Evolutionary conservation across 2,329 filamentous ascomycete genomes (phyloP).

Genomic region (Hysterium pulicare): DNA sequence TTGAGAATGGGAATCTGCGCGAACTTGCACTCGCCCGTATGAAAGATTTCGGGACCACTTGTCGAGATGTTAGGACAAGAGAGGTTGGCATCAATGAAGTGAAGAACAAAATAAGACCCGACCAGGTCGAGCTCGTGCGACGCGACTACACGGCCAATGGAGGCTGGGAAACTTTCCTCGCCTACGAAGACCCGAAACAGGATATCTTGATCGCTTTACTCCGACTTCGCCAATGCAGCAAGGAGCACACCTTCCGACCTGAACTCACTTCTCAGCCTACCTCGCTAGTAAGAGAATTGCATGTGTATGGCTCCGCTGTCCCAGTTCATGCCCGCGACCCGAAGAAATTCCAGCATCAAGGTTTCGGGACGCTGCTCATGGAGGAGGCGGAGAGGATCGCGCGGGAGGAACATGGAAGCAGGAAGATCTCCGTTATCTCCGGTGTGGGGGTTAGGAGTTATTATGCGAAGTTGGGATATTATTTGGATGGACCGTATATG

Average conservation of each 20-base stretch:
- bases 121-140: conserved; percentile 91
- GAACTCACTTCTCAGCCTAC: conserved; percentile 85
- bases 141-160: conserved; percentile 93
- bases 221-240: conserved; percentile 83
- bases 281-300: conserved; percentile 87
- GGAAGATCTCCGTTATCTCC: conserved; percentile 96
- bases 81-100: conserved; percentile 99
- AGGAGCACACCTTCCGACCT: conserved; percentile 86
- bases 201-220: conserved; percentile 93
- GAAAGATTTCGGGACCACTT: conserved; percentile 98
- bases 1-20: conserved; percentile 94
- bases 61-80: conserved; percentile 90
- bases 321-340: conserved; percentile 93
- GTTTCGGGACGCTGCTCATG: conserved; percentile 94
- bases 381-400: conserved; percentile 96
- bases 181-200: conserved; percentile 97
- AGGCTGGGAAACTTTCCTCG: conserved; percentile 97
- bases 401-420: conserved; percentile 86
- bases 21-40: conserved; percentile 93
- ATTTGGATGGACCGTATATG: conserved; percentile 81
- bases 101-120: conserved; percentile 96
- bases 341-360: conserved; percentile 96
- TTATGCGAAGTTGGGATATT: conserved; percentile 89
- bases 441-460: conserved; percentile 95
- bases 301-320: conserved; percentile 97